Conservation (phyloP, 2,329 filamentous ascomycete species). For the Talaromyces sp. region DNA sequence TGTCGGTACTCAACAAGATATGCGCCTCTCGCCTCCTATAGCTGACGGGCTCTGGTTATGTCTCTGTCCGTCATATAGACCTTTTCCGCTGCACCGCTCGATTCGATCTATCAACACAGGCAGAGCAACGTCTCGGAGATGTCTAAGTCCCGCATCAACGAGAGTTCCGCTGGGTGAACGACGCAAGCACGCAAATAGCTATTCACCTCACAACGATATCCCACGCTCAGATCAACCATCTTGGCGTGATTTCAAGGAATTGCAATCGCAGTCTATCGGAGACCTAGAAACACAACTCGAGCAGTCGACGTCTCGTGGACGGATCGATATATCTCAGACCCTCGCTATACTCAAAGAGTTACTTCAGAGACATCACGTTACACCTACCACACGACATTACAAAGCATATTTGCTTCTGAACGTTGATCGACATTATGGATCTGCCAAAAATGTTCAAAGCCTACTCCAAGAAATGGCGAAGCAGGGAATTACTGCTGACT, state of each 20-base stretch:
- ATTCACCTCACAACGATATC: neutral
- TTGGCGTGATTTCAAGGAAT: neutral
- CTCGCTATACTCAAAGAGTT: conserved; percentile 37
- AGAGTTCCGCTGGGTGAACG: neutral
- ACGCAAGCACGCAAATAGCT: neutral
- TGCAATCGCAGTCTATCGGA: conserved; percentile 18
- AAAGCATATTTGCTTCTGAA: conserved; percentile 72
- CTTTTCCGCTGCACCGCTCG: conserved; percentile 21
- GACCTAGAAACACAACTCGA: conserved; percentile 32
- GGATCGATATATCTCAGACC: conserved; percentile 27
- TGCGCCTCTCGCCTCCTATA: conserved; percentile 23
- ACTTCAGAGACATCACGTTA: conserved; percentile 35
- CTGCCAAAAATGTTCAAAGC: conserved; percentile 57
- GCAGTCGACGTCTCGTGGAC: conserved; percentile 23
- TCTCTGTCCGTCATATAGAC: conserved; percentile 37
- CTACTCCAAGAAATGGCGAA: conserved; percentile 71
- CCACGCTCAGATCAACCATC: neutral
- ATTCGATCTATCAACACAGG: conserved; percentile 16
- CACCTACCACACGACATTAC: conserved; percentile 52
- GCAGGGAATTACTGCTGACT: conserved; percentile 60
- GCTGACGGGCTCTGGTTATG: conserved; percentile 42
- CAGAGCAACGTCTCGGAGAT: conserved; percentile 19
- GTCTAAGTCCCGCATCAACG: conserved; percentile 5
- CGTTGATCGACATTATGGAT: conserved; percentile 60
- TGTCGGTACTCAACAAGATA: conserved; percentile 14